Percentiles rank a stretch among this genome's conserved stretches.
These are phyloP conservation scores for Aphanoascus verrucosus DNA, from an alignment of 2,329 filamentous ascomycete genomes.

Conservation along the genomic window DNA sequence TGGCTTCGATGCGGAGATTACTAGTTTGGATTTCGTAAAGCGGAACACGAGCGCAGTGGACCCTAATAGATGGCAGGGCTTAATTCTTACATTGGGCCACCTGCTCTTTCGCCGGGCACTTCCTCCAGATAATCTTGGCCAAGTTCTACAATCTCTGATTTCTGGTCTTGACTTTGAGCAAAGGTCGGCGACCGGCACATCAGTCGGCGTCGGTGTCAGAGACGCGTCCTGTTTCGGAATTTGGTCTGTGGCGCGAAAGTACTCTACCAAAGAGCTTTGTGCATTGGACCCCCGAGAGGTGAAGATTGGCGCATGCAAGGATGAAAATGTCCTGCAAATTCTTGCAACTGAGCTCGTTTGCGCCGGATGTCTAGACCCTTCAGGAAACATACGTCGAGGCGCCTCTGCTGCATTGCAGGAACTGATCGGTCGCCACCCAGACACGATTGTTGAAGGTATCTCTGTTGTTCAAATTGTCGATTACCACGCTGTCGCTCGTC, in stretches of 20 bases:
- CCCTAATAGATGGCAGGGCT: slow-evolving; percentile 78
- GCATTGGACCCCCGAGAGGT: slow-evolving; percentile 41
- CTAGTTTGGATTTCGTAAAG: slow-evolving; percentile 33
- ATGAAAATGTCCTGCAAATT: slow-evolving; percentile 53
- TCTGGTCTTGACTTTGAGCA: slow-evolving; percentile 82
- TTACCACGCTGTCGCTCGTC: slow-evolving; percentile 84
- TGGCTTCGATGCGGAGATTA: slow-evolving; percentile 24
- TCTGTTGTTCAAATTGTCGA: slow-evolving; percentile 79
- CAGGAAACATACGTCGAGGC: slow-evolving; percentile 85
- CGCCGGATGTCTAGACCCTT: slow-evolving; percentile 73
- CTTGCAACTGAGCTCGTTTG: slow-evolving; percentile 72
- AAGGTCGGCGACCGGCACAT: slow-evolving; percentile 70
- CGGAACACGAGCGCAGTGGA: slow-evolving; percentile 63
- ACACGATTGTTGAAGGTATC: slow-evolving; percentile 73
- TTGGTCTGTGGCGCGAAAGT: slow-evolving; percentile 82
- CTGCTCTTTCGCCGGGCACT: slow-evolving; percentile 76
- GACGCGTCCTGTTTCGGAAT: slow-evolving; percentile 95
- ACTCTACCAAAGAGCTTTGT: slow-evolving; percentile 66
- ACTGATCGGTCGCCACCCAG: slow-evolving; percentile 81
- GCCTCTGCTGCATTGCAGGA: slow-evolving; percentile 91
- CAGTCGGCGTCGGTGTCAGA: slow-evolving; percentile 77
- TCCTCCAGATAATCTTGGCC: slow-evolving; percentile 56
- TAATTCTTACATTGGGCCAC: slow-evolving; percentile 79
- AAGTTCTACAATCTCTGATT: slow-evolving; percentile 66
- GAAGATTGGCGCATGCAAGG: slow-evolving; percentile 22